These are phyloP conservation scores for Dicorynia guianensis DNA, from an alignment of 306 rosid genomes.

Conservation along the genomic window DNA sequence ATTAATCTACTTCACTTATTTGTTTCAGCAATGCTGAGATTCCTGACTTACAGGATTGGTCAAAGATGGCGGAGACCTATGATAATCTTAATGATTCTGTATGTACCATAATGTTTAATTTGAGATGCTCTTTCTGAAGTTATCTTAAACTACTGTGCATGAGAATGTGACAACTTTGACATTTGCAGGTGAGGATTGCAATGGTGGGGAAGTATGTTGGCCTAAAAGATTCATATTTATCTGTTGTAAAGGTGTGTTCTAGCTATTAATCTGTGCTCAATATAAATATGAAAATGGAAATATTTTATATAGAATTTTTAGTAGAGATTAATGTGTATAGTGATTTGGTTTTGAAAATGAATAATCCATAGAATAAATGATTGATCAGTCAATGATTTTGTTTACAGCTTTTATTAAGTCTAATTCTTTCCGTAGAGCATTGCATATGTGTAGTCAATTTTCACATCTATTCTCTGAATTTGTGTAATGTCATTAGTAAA, in stretches of 20 bases:
- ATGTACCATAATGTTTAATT: conserved; percentile 48
- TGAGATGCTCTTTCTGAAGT: conserved; percentile 32
- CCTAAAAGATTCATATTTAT: conserved; percentile 93
- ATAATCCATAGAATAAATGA: conserved; percentile 16
- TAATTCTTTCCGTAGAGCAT: conserved; percentile 19
- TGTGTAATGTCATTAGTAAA: conserved; percentile 13
- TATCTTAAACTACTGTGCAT: conserved; percentile 28
- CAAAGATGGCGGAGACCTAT: conserved; percentile 88
- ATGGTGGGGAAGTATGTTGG: conserved; percentile 99
- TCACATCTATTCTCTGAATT: conserved; percentile 24
- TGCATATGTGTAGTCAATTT: conserved; percentile 10
- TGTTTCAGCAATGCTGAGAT: conserved; percentile 68
- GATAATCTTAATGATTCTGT: conserved; percentile 86
- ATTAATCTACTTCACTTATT: conserved; percentile 27
- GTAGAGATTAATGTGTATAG: conserved; percentile 8
- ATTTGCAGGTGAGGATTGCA: conserved; percentile 87
- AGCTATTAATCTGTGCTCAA: conserved; percentile 35
- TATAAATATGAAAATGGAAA: conserved; percentile 5
- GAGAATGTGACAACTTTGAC: conserved; percentile 33
- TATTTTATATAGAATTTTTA: conserved; percentile 2
- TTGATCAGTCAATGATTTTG: conserved; percentile 3
- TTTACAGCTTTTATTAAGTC: not conserved
- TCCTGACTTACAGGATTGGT: conserved; percentile 91
- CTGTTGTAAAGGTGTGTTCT: conserved; percentile 85
- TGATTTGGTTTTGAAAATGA: conserved; percentile 27